Evolutionary conservation across 768 basidiomycete genomes (phyloP), one percentile per base, ranked within the genome.

Genomic region (Suillus subaureus): DNA sequence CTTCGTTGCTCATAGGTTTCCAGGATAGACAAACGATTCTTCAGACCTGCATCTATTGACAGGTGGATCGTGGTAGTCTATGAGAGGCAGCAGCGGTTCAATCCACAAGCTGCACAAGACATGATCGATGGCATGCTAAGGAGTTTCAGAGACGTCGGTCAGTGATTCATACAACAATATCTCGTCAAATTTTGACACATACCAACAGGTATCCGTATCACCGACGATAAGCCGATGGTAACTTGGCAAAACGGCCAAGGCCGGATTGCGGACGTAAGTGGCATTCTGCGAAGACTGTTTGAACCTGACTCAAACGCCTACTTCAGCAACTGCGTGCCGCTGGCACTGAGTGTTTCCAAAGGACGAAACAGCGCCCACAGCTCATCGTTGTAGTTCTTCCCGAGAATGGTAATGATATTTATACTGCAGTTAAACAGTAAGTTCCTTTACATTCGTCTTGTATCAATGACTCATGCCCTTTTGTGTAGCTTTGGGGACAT

Each of bases 351-450:
- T 85, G 83, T 65, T 76, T 73, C 56, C 69, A 75, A 33, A 82
- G 79, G 70, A 77, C 75, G 39, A 76, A 76, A 11, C 74, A 70
- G 6, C 76, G 79, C 0, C 90, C 92, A 0, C 79, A 79, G 9
- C 80, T 94, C 3, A 80, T 92, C 28, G 85, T 93, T 1, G 84
- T 88, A 33, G 74, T 94, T 47, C 80, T 94, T 23, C 93, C 92
- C 0, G 89, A 93, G 67, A 85, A 85, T 2, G 89, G 87, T 1
- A 88, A 89, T 49, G 91, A 94, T 61, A 85, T 92, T 12, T 94
- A 94, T 69, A 87, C 84, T 2, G 85, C 87, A 23, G 84, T 93
- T 31, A 94, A 94, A 77, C 89, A 92, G 92, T 94, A 71, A 67
- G 87, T 82, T 63, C 23, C 56, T 37, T 61, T 33, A n/a, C 61